Evolutionary conservation across 1,284 basidiomycete genomes (phyloP), one percentile per base, ranked within the genome.

Genomic region (Anthracocystis setariae): DNA sequence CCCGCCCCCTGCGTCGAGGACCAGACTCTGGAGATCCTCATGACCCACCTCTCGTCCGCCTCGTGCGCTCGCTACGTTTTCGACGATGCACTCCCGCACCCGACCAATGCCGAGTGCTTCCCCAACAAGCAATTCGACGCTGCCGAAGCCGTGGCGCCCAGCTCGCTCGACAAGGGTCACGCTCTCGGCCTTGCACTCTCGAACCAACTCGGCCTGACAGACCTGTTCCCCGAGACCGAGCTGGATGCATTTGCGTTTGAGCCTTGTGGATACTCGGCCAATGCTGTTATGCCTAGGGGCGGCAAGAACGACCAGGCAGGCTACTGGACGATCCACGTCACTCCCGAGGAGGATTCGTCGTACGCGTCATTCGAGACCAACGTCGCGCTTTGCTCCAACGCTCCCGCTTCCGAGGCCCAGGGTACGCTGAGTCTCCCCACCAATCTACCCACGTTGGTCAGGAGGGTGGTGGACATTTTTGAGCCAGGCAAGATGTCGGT

Each of bases 281-380:
- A 99, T 83, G 94, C 93, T 2, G 88, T 98, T 25, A 71, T 75
- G 47, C 62, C 81, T 13, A 60, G 69, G 5, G 66, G 71, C 5
- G 64, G 54, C 4, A 64, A 48, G 42, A 52, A 50, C n/a, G 69
- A 70, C 54, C 51, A 61, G 35, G 73, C 69, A 0, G 81, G 80
- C 18, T 98, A 98, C 85, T 98, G 93, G 84, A 98, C 94, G 8
- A 95, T 98, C 65, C 96, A 99, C 83, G 96, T 98, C 52, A 99
- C 96, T 0, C 96, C 96, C 32, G 96, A 98, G 84, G 89, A 91
- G 74, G 94, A 92, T 59, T 97, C 92, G 90, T 95, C 93, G 46
- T 99, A 96, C 84, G 96, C 96, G 48, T 92, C 91, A 76, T 98
- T 98, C 85, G 96, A 99, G 85, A 96, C 93, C 85, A 99, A 99